Conservation (phyloP, 2,329 filamentous ascomycete species). For the Nigrospora osmanthi region DNA sequence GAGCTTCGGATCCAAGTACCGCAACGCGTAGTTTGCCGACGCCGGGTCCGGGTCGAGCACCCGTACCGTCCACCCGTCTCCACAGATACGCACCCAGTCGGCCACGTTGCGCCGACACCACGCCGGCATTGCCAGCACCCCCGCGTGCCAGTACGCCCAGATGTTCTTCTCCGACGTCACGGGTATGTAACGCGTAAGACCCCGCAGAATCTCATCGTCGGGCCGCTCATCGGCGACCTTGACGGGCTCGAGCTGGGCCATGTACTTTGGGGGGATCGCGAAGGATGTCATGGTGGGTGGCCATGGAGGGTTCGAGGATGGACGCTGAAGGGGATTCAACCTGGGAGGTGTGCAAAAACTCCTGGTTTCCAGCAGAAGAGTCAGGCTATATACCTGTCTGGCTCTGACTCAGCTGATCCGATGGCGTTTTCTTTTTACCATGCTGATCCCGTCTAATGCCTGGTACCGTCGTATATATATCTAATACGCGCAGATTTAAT, state of each 20-base stretch:
- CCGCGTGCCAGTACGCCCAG: conserved; percentile 31
- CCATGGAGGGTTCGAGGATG: too few species aligned
- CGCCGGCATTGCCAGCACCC: conserved; percentile 22
- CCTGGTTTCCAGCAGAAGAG: too few species aligned
- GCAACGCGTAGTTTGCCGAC: conserved; percentile 28
- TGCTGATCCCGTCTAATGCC: too few species aligned
- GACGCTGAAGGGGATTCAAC: too few species aligned
- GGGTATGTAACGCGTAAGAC: conserved; percentile 9
- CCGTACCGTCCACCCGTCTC: conserved; percentile 28
- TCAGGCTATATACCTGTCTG: too few species aligned
- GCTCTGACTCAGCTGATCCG: too few species aligned
- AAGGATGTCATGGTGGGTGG: background rate
- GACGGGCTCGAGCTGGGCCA: conserved; percentile 8
- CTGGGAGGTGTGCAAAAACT: too few species aligned
- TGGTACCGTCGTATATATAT: too few species aligned
- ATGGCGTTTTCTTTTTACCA: too few species aligned
- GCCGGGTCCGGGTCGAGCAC: conserved; percentile 26
- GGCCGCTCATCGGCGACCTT: conserved; percentile 6
- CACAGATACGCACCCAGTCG: conserved; percentile 29
- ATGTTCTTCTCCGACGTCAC: conserved; percentile 29
- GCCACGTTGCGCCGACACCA: conserved; percentile 32
- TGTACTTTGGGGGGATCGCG: conserved; percentile 8
- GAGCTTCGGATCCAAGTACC: conserved; percentile 20
- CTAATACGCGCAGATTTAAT: too few species aligned
- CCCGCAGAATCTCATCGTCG: conserved; percentile 11